Evolutionary conservation across 2,329 filamentous ascomycete species (phyloP), one percentile per base, ranked within the genome.

Genomic region (Exutisphaerella laricina): DNA sequence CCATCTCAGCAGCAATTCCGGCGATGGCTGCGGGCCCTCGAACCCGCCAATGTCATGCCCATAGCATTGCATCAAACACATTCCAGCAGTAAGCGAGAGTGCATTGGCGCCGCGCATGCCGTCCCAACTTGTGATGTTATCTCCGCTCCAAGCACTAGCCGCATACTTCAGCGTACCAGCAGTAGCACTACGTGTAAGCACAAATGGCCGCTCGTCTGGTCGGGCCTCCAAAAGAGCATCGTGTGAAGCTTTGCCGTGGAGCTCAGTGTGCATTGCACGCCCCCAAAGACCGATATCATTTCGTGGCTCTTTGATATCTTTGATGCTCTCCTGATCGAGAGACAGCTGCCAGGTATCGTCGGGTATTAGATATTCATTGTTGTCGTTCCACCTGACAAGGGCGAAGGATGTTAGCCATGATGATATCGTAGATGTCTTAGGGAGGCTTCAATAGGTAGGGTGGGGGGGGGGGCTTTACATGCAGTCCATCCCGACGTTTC

Each of bases 331-430:
- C 26, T 69, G 65, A 29, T 79, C 71, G 0, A 85, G 66, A 0
- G 77, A 74, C 39, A 79, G 75, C 43, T 77, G 65, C 82, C 82
- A 86, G 17, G 74, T 69, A 46, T 87, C 83, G 47, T 77, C 70
- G 0, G 79, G 73, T 2, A 84, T 71, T 0, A 78, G 80, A 59
- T 85, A 87, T 60, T 87, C 83, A 52, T 86, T 87, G 63, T 87
- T 87, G 59, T 87, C 83, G 51, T 87, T 87, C 83, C 84, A 87
- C n/a, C n/a, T n/a, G n/a, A n/a, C n/a, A n/a, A n/a, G n/a, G n/a
- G n/a, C n/a, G n/a, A n/a, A n/a, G n/a, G n/a, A n/a, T n/a, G n/a
- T n/a, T n/a, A n/a, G n/a, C n/a, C n/a, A n/a, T n/a, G n/a, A n/a
- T n/a, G n/a, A n/a, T n/a, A n/a, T n/a, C n/a, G n/a, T n/a, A n/a